These are phyloP conservation scores for Venturiaceae sp. DNA, from an alignment of 2,329 filamentous ascomycete species.

Conservation along the genomic window DNA sequence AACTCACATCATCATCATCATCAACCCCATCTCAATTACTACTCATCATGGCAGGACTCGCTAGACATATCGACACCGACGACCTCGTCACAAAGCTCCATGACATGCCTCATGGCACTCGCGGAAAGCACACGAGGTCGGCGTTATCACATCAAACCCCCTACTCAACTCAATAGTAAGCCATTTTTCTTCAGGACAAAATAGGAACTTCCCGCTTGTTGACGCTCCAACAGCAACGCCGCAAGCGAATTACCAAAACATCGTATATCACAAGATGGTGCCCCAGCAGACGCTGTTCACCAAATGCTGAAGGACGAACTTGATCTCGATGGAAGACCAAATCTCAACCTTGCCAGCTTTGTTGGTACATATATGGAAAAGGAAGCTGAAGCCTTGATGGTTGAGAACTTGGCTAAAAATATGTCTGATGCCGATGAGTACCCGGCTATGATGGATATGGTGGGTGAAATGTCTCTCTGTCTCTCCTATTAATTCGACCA, in stretches of 20 bases:
- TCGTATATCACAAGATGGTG: constrained; percentile 46
- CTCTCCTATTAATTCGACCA: constrained; percentile 26
- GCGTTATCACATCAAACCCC: constrained; percentile 39
- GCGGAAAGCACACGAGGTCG: constrained; percentile 14
- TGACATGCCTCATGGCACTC: constrained; percentile 32
- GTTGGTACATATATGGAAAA: constrained; percentile 65
- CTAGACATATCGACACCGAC: constrained; percentile 35
- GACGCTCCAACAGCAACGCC: constrained; percentile 46
- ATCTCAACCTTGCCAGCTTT: constrained; percentile 60
- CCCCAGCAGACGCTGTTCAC: constrained; percentile 53
- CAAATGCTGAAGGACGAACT: constrained; percentile 44
- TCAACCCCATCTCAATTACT: constrained; percentile 1
- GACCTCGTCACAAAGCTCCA: constrained; percentile 45
- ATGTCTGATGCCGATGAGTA: constrained; percentile 54
- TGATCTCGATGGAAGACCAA: constrained; percentile 56
- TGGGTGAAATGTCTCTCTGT: constrained; percentile 16
- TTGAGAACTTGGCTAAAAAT: constrained; percentile 61
- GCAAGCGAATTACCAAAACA: constrained; percentile 50
- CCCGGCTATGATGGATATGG: constrained; percentile 36
- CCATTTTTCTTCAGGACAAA: too few relatives aligned
- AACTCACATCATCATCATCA: not conserved
- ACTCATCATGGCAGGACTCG: constrained; percentile 35
- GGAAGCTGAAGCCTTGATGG: constrained; percentile 54
- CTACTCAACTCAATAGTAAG: too few relatives aligned
- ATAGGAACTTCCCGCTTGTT: too few relatives aligned